Percentiles rank a stretch among this genome's conserved stretches.
Evolutionary conservation across 164 flowering plant genomes (phyloP).

Genomic region (Akebia trifoliata): DNA sequence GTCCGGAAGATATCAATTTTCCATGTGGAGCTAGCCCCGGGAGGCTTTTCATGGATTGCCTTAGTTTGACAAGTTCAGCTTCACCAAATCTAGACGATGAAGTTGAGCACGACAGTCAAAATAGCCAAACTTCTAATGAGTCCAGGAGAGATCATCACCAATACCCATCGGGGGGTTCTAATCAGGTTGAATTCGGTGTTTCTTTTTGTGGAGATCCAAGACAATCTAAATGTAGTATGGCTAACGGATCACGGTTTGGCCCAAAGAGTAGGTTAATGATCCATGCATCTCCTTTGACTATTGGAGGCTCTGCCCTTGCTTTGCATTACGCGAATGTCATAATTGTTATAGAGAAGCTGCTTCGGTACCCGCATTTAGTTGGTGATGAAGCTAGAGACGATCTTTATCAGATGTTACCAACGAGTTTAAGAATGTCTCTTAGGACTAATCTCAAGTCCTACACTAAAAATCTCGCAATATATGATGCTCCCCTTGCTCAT

Average conservation of each 20-base stretch:
- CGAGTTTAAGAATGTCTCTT: constrained; percentile 67
- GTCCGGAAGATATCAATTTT: constrained; percentile 45
- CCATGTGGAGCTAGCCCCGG: constrained; percentile 81
- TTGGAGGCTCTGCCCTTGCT: constrained; percentile 95
- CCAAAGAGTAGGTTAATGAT: constrained; percentile 46
- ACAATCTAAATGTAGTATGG: constrained; percentile 19
- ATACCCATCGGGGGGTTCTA: constrained; percentile 28
- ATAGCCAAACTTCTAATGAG: constrained; percentile 33
- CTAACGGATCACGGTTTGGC: constrained; percentile 29
- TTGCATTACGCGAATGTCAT: constrained; percentile 92
- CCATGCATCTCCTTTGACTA: constrained; percentile 56
- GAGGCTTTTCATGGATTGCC: constrained; percentile 76
- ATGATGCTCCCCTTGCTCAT: constrained; percentile 89
- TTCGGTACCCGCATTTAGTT: constrained; percentile 87
- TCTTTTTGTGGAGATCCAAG: constrained; percentile 33
- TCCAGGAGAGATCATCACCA: constrained; percentile 31
- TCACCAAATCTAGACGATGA: constrained; percentile 48
- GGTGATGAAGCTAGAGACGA: constrained; percentile 97
- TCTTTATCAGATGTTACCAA: constrained; percentile 91
- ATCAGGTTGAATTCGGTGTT: constrained; percentile 21
- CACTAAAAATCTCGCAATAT: constrained; percentile 66
- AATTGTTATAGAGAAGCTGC: constrained; percentile 86
- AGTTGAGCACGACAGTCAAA: constrained; percentile 41
- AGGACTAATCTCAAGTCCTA: constrained; percentile 63
- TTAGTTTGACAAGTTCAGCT: constrained; percentile 67